Evolutionary conservation across 2,329 filamentous ascomycete genomes (phyloP).

Genomic region (Pseudocercospora musae): DNA sequence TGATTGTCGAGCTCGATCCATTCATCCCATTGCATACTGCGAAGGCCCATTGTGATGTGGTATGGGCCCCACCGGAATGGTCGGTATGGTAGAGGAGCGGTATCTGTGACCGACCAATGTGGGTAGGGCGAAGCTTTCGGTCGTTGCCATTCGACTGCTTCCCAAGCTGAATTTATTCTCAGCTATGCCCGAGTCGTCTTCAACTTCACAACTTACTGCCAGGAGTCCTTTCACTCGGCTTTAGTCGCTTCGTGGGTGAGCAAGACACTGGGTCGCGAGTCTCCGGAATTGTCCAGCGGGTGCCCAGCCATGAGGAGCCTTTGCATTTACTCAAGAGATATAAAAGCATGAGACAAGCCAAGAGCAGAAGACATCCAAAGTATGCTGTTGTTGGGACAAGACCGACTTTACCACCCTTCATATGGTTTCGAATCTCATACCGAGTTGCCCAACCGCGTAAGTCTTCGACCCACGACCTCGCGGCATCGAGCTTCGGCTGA

Average conservation of each 20-base stretch:
- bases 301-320: slow-evolving; percentile 10
- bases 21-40: slow-evolving; percentile 65
- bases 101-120: slow-evolving; percentile 65
- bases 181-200: neutral
- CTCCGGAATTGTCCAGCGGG: slow-evolving; percentile 44
- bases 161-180: slow-evolving; percentile 50
- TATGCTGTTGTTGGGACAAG: neutral
- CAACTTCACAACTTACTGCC: slow-evolving; percentile 43
- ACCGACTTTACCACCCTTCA: neutral
- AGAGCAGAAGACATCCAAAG: neutral
- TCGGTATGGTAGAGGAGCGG: slow-evolving; percentile 71
- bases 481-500: neutral
- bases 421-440: neutral
- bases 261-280: slow-evolving; percentile 36
- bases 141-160: slow-evolving; percentile 56
- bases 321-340: neutral
- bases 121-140: slow-evolving; percentile 62
- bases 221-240: slow-evolving; percentile 40
- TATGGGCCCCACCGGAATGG: slow-evolving; percentile 77
- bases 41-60: slow-evolving; percentile 72
- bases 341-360: neutral
- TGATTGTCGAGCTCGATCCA: slow-evolving; percentile 87
- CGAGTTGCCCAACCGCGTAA: neutral
- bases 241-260: slow-evolving; percentile 28
- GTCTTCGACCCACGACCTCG: neutral